Evolutionary conservation across 108 stramenopile genomes (phyloP).

Genomic region (Schizochytrium sp.): DNA sequence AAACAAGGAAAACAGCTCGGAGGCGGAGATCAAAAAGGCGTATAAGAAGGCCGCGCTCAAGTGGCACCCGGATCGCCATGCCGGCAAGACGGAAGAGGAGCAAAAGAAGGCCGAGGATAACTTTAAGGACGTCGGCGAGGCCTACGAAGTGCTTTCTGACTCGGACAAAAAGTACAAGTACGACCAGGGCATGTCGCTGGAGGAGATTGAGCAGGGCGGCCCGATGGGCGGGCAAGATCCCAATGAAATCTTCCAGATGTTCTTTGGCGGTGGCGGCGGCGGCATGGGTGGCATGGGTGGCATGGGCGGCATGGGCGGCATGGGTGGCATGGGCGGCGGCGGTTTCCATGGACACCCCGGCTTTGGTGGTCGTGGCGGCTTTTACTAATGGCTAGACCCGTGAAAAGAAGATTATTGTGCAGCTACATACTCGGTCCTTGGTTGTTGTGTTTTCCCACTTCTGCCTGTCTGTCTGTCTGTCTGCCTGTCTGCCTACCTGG

Average conservation of each 20-base stretch:
- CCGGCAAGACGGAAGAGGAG: constrained; percentile 27
- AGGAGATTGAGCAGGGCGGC: constrained; percentile 29
- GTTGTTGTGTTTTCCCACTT: too few relatives aligned
- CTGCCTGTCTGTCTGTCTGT: too few relatives aligned
- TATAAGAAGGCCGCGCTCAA: constrained; percentile 28
- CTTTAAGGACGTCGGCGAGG: constrained; percentile 36
- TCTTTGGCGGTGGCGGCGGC: constrained; percentile 64
- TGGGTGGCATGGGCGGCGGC: not conserved
- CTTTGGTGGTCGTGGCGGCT: not conserved
- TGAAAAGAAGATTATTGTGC: too few relatives aligned
- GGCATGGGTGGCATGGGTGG: constrained; percentile 60
- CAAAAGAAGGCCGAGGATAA: constrained; percentile 28
- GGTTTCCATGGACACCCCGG: not conserved
- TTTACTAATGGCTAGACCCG: not conserved
- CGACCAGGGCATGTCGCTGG: constrained; percentile 31
- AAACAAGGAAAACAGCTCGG: constrained; percentile 37
- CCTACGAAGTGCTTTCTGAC: constrained; percentile 33
- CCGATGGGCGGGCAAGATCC: constrained; percentile 67
- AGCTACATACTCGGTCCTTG: too few relatives aligned
- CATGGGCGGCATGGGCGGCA: not conserved
- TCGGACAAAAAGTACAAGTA: constrained; percentile 14
- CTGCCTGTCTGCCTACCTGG: too few relatives aligned
- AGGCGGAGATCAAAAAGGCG: constrained; percentile 32
- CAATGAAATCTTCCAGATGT: constrained; percentile 93
- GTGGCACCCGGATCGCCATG: constrained; percentile 34